Base-by-base conservation (phyloP, 441 rosid genomes). In the Adansonia gregorii region DNA sequence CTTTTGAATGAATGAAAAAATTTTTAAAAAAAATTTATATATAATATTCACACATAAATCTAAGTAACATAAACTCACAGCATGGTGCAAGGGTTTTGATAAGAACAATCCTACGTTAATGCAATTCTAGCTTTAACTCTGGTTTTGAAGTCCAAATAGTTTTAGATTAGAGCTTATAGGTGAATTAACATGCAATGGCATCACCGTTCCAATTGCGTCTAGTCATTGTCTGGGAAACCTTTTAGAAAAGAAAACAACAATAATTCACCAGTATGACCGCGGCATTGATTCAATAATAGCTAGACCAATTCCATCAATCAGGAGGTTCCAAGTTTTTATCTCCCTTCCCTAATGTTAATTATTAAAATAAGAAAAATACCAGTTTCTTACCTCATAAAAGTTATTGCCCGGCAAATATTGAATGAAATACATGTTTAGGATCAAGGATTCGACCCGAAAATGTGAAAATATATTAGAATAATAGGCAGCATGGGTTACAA, bases 401-500 rank as follows among this genome's bases (percentile, higher is more conserved):
- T 20, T 45, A 22, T 15, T 5, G 24, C 51, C 12, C 7, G 19
- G 43, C 27, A 11, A 67, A 9, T 69, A 76, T 55, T 12, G 69
- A 75, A 75, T 46, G 67, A 59, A 24, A 24, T 24, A 24, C 51
- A 59, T 59, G 19, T 19, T 76, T 46, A 56, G 46, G 80, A 79
- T 60, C 56, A 60, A 52, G 43, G 78, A 69, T 17, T 74, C 49
- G n/a, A 39, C 14, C 0, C 19, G 60, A 31, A 27, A 17, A 7
- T 77, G 71, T 58, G 70, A 39, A 78, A 46, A 63, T 54, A 70
- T 80, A 61, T 84, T 89, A 92, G 79, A 84, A 86, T 60, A 86
- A 84, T 66, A 85, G 76, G 82, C 87, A 89, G 68, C 93, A 84
- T 46, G 93, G 92, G 75, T 88, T 87, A 83, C 94, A 88, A 65